Evolutionary conservation across 371 early-diverging fungal genomes (phyloP), one percentile per base, ranked within the genome.

Genomic region (Amoeboaphelidium protococcarum): DNA sequence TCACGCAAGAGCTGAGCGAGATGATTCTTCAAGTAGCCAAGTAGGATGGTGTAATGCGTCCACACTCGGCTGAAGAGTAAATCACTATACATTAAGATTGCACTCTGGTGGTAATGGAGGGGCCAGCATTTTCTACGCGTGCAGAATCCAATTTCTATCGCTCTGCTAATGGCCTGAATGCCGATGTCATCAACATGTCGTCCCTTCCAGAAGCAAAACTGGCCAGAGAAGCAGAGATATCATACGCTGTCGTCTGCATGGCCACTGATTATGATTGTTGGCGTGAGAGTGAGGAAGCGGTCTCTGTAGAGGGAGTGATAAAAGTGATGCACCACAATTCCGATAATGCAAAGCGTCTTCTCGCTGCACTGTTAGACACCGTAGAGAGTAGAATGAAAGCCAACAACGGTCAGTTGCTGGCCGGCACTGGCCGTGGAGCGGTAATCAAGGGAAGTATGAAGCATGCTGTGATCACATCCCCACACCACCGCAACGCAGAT

Each of bases 191-290:
- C 73, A 95, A 95, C 72, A 95, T 95, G 96, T 77, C 82, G 25
- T 84, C 71, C 20, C 56, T 92, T 47, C 91, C 94, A 22, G 96
- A 95, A 60, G 69, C 92, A 51, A 95, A 95, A 62, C 67, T 95
- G 40, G 96, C 96, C 19, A 71, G 86, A 44, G 96, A 95, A 63
- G 89, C 90, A 31, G 96, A 92, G 65, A 85, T 95, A 47, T 85
- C 83, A 13, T 95, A 95, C 57, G 85, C 85, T 54, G 81, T 90
- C 78, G 70, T 95, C 16, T 92, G 92, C 69, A 95, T 95, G 96
- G 73, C 83, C n/a, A 95, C 96, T 40, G 96, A 95, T 64, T 95
- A 91, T 54, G 96, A 95, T 58, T 86, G 88, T 66, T 95, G 96
- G 96, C 74, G 80, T 56, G 78, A 68, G 46, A 67, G 74, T 21